Conservation (phyloP, 129 eudicot genomes). For the Silybum marianum region DNA sequence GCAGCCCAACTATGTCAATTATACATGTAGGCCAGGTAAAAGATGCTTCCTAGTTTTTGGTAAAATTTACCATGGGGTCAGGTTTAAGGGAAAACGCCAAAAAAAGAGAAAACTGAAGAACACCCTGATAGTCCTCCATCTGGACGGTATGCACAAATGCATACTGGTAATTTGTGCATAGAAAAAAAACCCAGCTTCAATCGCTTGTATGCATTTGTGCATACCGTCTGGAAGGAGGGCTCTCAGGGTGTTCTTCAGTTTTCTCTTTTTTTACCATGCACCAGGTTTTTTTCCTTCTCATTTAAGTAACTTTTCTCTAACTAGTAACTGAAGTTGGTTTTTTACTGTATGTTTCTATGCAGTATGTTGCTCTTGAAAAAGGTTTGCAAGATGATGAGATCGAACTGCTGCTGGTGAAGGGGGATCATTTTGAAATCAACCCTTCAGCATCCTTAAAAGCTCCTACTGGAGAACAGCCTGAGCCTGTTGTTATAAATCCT, state of each 20-base stretch:
- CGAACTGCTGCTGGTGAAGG: conserved; percentile 53
- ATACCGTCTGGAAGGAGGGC: no score
- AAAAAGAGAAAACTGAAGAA: no score
- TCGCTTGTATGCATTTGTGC: no score
- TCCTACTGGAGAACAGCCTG: conserved; percentile 27
- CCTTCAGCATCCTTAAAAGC: conserved; percentile 8
- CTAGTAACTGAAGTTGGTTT: conserved; percentile 16
- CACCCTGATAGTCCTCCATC: no score
- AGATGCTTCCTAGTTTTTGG: background rate
- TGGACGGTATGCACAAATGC: no score
- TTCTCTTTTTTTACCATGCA: background rate
- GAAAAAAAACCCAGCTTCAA: no score
- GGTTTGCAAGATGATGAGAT: conserved; percentile 49
- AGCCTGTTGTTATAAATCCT: conserved; percentile 39
- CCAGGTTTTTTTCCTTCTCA: background rate
- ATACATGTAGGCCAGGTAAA: conserved; percentile 53
- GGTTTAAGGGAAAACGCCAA: no score
- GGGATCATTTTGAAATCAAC: conserved; percentile 23
- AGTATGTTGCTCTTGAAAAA: conserved; percentile 61
- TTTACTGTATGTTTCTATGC: conserved; percentile 29
- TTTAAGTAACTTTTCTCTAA: background rate
- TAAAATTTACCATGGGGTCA: background rate
- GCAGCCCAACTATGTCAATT: conserved; percentile 54
- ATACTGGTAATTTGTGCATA: no score
- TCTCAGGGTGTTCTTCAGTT: no score